Evolutionary conservation across 306 rosid genomes (phyloP).

Genomic region (Psophocarpus tetragonolobus): DNA sequence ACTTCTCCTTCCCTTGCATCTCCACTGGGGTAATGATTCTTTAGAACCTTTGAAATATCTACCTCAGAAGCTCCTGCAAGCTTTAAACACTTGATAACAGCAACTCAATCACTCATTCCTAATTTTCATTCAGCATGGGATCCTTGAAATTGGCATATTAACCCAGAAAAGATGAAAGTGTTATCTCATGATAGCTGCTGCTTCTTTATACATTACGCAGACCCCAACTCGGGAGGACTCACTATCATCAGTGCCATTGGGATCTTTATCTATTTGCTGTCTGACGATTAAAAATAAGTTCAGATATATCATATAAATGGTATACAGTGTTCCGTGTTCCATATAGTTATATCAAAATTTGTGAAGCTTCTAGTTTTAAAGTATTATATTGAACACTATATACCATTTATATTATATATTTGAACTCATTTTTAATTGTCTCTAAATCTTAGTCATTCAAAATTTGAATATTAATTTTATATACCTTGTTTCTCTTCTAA

Average conservation of each 20-base stretch:
- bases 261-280: no score
- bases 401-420: no score
- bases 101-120: constrained; percentile 55
- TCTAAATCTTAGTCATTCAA: no score
- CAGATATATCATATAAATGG: no score
- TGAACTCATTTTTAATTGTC: no score
- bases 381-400: no score
- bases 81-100: constrained; percentile 64
- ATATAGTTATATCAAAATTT: no score
- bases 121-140: constrained; percentile 75
- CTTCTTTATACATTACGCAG: constrained; percentile 49
- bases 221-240: neutral
- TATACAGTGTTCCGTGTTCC: no score
- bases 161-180: constrained; percentile 86
- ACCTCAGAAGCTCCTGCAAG: constrained; percentile 79
- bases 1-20: constrained; percentile 47
- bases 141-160: constrained; percentile 70
- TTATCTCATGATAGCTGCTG: constrained; percentile 71
- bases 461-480: no score
- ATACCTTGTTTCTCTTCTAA: constrained; percentile 53
- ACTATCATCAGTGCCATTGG: constrained; percentile 30
- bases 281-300: no score
- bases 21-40: constrained; percentile 66
- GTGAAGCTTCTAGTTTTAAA: no score
- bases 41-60: constrained; percentile 63